Conservation (phyloP, 73 alveolate genomes). For the Urostyla sp. region DNA sequence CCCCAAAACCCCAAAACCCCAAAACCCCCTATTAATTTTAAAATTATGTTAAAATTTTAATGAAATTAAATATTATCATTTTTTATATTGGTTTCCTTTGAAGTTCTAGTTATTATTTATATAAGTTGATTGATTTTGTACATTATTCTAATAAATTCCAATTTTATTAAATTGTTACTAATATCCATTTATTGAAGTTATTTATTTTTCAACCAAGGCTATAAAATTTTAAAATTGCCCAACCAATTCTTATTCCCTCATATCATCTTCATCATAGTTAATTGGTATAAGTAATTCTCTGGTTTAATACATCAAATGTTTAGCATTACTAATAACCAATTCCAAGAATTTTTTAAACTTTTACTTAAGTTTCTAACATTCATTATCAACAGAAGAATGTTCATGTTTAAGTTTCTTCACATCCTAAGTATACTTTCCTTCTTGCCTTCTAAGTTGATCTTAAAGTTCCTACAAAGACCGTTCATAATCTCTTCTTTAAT, state of each 20-base stretch:
- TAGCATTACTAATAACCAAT: slow-evolving; percentile 7
- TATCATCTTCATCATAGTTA: not conserved
- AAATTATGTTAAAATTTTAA: too few species aligned
- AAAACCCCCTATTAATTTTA: too few species aligned
- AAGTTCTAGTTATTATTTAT: too few species aligned
- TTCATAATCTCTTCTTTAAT: slow-evolving; percentile 7
- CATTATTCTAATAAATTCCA: not conserved
- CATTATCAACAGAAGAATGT: slow-evolving; percentile 1
- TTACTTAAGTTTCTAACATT: not conserved
- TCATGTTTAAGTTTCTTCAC: slow-evolving; percentile 13
- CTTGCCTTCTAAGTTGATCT: not conserved
- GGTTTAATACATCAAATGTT: slow-evolving; percentile 31
- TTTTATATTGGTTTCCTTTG: not conserved
- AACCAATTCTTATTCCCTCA: slow-evolving; percentile 2
- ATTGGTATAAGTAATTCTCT: slow-evolving; percentile 31
- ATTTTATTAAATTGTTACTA: too few species aligned
- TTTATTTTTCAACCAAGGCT: slow-evolving; percentile 18
- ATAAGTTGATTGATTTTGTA: not conserved
- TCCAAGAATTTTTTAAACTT: slow-evolving; percentile 12
- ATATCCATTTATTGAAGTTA: slow-evolving; percentile 24
- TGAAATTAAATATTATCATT: too few species aligned
- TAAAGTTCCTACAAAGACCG: not conserved
- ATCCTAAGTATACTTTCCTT: slow-evolving; percentile 26
- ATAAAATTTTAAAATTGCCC: slow-evolving; percentile 10
- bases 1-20: too few species aligned